phyloP scores from a whole-genome alignment of 1,139 yeast species.

The Eremothecium gossypii region DNA sequence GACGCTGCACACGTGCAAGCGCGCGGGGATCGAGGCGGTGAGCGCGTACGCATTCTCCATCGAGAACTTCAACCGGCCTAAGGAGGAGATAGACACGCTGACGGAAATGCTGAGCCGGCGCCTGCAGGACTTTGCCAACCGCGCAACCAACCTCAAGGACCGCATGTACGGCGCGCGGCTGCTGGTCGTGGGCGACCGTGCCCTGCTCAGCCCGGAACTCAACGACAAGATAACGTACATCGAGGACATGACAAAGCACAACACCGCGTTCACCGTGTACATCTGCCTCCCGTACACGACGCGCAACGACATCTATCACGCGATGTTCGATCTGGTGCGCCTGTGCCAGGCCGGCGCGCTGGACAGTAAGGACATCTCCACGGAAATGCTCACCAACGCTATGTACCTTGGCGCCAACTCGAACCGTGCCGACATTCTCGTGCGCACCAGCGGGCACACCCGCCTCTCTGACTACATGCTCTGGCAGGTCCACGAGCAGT shows the following conservation, averaged over 20 bases:
- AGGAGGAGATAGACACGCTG: conserved; percentile 69
- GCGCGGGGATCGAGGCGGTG: conserved; percentile 66
- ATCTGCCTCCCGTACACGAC: conserved; percentile 94
- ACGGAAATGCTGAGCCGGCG: conserved; percentile 71
- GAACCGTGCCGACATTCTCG: conserved; percentile 68
- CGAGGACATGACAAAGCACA: conserved; percentile 52
- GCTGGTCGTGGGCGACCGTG: conserved; percentile 61
- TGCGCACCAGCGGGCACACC: conserved; percentile 81
- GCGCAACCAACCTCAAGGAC: conserved; percentile 34
- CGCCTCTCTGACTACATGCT: conserved; percentile 81
- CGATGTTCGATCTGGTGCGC: conserved; percentile 42
- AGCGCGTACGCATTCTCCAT: conserved; percentile 93
- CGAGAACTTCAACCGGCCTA: conserved; percentile 81
- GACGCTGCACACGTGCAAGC: conserved; percentile 29
- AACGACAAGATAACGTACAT: conserved; percentile 48
- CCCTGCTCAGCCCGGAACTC: conserved; percentile 60
- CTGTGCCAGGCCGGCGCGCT: conserved; percentile 9
- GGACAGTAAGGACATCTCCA: conserved; percentile 31
- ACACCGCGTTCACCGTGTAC: conserved; percentile 48
- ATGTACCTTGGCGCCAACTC: conserved; percentile 53
- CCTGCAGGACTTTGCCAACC: conserved; percentile 33
- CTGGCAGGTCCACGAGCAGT: conserved; percentile 66
- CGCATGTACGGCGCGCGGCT: conserved; percentile 47
- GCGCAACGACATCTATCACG: conserved; percentile 75
- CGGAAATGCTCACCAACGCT: conserved; percentile 36